Percentiles rank a stretch among this genome's conserved stretches.
Conservation (phyloP, 371 early-diverging fungal species). For the Mucor racemosus region DNA sequence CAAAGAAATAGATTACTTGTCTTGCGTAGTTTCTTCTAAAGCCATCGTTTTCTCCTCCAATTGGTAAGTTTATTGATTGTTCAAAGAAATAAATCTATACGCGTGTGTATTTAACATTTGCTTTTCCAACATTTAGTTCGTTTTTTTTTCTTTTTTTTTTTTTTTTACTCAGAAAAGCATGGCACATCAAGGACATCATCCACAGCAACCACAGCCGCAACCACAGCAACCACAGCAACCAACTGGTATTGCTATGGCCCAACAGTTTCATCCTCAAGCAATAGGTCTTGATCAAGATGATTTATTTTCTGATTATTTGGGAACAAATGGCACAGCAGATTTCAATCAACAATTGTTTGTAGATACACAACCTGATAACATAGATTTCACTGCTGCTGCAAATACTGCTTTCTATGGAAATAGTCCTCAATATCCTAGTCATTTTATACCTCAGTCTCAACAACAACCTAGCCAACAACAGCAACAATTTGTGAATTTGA, state of each 20-base stretch:
- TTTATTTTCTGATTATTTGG: conserved; percentile 9
- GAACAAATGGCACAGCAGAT: conserved; percentile 5
- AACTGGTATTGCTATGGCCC: conserved; percentile 16
- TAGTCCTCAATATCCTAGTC: conserved; percentile 28
- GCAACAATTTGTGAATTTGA: conserved; percentile 19
- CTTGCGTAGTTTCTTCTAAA: background rate
- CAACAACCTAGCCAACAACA: conserved; percentile 15
- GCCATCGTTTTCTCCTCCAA: background rate
- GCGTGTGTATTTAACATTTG: background rate
- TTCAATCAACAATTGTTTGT: conserved; percentile 20
- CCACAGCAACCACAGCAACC: conserved; percentile 18
- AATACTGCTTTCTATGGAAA: conserved; percentile 16
- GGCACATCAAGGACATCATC: conserved; percentile 14
- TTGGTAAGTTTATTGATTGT: background rate
- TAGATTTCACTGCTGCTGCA: background rate
- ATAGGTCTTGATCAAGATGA: conserved; percentile 16
- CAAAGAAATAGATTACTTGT: background rate
- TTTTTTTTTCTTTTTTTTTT: too few species aligned
- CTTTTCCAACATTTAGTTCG: background rate
- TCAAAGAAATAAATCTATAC: background rate
- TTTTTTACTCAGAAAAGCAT: background rate
- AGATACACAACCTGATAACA: conserved; percentile 8
- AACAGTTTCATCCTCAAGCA: background rate
- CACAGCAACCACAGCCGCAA: conserved; percentile 15
- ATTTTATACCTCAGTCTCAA: conserved; percentile 23